Evolutionary conservation across 352 stramenopile genomes (phyloP), one percentile per base, ranked within the genome.

Genomic region (Phytophthora tentaculata): DNA sequence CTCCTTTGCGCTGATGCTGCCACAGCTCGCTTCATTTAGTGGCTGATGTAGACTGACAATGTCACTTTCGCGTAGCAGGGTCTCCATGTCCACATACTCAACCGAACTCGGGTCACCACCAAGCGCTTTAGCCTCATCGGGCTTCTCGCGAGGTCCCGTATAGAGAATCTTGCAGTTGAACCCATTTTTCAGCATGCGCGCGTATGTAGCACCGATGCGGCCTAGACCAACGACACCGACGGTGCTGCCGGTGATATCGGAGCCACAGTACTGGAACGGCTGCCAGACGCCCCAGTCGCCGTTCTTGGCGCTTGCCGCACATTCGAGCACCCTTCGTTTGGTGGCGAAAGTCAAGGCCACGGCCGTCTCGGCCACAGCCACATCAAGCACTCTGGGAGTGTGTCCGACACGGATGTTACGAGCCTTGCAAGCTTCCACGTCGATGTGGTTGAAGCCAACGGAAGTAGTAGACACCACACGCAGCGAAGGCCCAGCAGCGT

Each of bases 371-470:
- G 85, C 85, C 13, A 85, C 88, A 16, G 85, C 83, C 37, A 93
- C 84, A 61, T 97, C 80, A 5, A 95, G 81, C n/a, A 97, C 91
- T 53, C 88, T 85, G 37, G 83, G 86, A 5, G 89, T 96, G 72
- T 96, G 90, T 23, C 88, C 87, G 8, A 97, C 84, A 26, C 67
- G 68, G 58, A 97, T 90, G 41, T 80, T 77, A 22, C 73, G 62
- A 39, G 78, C 80, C 17, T 81, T 69, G 41, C 86, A 95, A 23
- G 84, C 83, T n/a, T 86, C 71, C 2, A 96, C 67, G 59, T 96
- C 89, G 69, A 97, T 95, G 70, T 97, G 91, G 79, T 97, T 94
- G 53, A 89, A 88, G 56, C 91, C 91, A 2, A 95, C 90, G 19
- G 84, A 96, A 72, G 96, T 91, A 14, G 91, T 97, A 52, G 61